A percentile compares a stretch with the other conserved stretches of the same genome.
phyloP scores from a whole-genome alignment of 108 stramenopile species.

The Aurantiochytrium sp. region DNA sequence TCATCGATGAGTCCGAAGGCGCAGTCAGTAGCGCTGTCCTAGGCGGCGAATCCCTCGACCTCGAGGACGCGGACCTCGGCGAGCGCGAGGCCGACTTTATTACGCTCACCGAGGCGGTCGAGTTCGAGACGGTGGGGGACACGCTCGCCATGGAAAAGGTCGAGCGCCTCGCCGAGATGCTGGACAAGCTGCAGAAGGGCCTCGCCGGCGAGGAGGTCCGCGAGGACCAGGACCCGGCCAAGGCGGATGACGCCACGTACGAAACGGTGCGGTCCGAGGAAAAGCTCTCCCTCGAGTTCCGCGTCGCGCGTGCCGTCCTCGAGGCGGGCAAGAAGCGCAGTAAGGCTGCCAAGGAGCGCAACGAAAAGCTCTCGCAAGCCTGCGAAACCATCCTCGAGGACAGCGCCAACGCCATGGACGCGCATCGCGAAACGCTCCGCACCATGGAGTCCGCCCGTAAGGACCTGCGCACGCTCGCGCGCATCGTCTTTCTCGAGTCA shows the following conservation, averaged over 20 bases:
- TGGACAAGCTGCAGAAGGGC: background rate
- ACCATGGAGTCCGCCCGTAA: background rate
- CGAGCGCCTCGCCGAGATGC: background rate
- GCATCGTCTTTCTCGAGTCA: background rate
- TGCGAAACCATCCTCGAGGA: background rate
- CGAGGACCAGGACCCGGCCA: background rate
- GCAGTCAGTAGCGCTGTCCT: too few species aligned
- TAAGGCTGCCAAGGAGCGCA: background rate
- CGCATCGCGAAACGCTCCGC: background rate
- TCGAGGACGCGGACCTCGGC: background rate
- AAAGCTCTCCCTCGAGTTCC: background rate
- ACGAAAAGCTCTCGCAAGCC: background rate
- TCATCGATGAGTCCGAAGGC: background rate
- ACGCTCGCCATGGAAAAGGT: slow-evolving; percentile 6
- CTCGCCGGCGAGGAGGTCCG: background rate
- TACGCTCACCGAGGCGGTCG: background rate
- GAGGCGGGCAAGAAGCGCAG: background rate
- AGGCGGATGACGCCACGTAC: background rate
- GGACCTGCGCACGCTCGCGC: background rate
- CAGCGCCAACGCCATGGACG: background rate
- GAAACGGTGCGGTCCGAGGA: background rate
- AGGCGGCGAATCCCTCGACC: too few species aligned
- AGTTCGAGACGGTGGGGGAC: slow-evolving; percentile 6
- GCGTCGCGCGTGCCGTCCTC: background rate
- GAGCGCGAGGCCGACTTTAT: background rate